These are phyloP conservation scores for Rhodotorula kratochvilovae DNA, from an alignment of 768 basidiomycete genomes.

Conservation along the genomic window DNA sequence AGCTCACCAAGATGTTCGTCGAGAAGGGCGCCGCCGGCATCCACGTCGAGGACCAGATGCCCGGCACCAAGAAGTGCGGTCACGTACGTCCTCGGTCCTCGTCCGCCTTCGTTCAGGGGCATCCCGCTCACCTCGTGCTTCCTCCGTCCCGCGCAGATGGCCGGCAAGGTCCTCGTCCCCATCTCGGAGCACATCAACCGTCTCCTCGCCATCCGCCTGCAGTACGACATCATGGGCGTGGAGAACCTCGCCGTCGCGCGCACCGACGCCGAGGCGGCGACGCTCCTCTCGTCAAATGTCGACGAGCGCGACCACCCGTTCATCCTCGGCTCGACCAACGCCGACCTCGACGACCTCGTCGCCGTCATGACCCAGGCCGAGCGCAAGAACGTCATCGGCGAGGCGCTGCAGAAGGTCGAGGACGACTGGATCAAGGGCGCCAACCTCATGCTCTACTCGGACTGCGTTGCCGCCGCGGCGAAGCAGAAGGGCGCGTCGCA, in stretches of 20 bases:
- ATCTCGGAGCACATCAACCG: constrained; percentile 98
- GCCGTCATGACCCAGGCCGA: constrained; percentile 80
- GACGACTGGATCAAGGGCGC: constrained; percentile 79
- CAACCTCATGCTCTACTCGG: constrained; percentile 71
- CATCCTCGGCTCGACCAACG: constrained; percentile 86
- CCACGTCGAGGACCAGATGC: constrained; percentile 95
- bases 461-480: constrained; percentile 62
- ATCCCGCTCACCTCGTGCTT: not conserved
- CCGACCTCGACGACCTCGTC: constrained; percentile 63
- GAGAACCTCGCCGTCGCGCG: constrained; percentile 88
- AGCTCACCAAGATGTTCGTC: constrained; percentile 96
- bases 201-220: constrained; percentile 90
- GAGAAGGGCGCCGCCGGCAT: constrained; percentile 98
- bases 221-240: constrained; percentile 98
- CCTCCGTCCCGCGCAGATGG: constrained; percentile 70
- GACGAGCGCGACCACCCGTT: constrained; percentile 96
- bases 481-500: constrained; percentile 53
- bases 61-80: constrained; percentile 83
- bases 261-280: constrained; percentile 96
- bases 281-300: constrained; percentile 91
- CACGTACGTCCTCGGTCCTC: constrained; percentile 72
- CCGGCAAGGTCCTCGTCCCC: constrained; percentile 92
- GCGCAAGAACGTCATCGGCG: constrained; percentile 68
- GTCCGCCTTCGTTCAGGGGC: constrained; percentile 31
- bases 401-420: constrained; percentile 78